Evolutionary conservation across 441 rosid species (phyloP).

Genomic region (Aquilaria agallochum): DNA sequence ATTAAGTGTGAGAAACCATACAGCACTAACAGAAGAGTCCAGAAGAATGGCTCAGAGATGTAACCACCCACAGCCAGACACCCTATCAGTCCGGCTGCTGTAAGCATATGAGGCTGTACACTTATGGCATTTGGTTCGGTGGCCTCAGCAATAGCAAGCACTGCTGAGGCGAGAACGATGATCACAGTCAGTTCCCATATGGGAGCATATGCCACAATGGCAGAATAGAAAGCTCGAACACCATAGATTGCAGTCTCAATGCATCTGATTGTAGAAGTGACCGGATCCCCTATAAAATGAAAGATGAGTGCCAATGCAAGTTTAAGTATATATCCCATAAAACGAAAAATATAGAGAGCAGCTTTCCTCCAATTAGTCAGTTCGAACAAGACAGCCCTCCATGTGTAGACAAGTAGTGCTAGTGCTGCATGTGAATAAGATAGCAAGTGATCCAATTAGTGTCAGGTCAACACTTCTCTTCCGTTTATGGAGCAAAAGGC

Average conservation of each 20-base stretch:
- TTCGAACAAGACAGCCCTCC: constrained; percentile 87
- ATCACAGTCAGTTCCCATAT: constrained; percentile 53
- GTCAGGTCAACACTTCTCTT: neutral
- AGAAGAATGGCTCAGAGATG: constrained; percentile 71
- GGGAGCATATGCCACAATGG: constrained; percentile 62
- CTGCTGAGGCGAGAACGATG: constrained; percentile 61
- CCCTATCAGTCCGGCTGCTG: constrained; percentile 63
- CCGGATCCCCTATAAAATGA: constrained; percentile 73
- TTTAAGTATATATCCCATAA: constrained; percentile 58
- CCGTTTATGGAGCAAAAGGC: too few species aligned
- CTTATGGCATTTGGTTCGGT: constrained; percentile 51
- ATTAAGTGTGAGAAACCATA: constrained; percentile 56
- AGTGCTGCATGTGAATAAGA: constrained; percentile 39
- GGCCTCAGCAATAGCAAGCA: constrained; percentile 79
- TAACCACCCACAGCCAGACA: constrained; percentile 66
- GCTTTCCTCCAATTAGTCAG: constrained; percentile 66
- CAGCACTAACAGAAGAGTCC: constrained; percentile 64
- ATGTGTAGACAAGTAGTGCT: constrained; percentile 67
- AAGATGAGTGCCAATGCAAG: constrained; percentile 53
- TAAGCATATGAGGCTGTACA: constrained; percentile 56
- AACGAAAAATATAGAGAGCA: constrained; percentile 30
- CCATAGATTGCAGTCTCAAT: constrained; percentile 52
- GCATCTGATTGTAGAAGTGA: constrained; percentile 50
- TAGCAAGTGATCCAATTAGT: constrained; percentile 2
- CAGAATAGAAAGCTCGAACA: constrained; percentile 58